phyloP scores from a whole-genome alignment of 345 rosid species.

The Hypericum androsaemum region DNA sequence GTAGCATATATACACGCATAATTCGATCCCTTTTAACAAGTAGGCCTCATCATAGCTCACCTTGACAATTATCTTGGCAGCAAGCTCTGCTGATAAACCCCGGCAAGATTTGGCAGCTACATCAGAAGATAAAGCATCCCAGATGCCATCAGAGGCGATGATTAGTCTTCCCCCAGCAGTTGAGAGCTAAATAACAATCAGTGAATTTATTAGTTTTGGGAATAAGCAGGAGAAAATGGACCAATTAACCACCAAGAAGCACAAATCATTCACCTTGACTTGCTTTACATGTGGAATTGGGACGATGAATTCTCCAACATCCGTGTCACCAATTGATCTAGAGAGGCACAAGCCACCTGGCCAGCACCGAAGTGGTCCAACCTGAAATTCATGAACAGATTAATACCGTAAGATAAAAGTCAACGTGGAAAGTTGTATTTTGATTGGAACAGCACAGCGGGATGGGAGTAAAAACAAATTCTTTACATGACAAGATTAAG shows the following conservation, averaged over 20 bases:
- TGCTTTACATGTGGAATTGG: slow-evolving; percentile 98
- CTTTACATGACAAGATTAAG: slow-evolving; percentile 1
- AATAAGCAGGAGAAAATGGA: neutral
- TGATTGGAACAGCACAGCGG: neutral
- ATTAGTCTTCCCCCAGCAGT: slow-evolving; percentile 91
- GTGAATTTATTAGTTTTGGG: slow-evolving; percentile 9
- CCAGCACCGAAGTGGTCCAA: slow-evolving; percentile 99
- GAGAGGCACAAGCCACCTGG: slow-evolving; percentile 99
- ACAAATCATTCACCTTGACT: slow-evolving; percentile 60
- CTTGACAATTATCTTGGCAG: slow-evolving; percentile 96
- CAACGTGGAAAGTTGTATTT: neutral
- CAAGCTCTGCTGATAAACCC: slow-evolving; percentile 93
- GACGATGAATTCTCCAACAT: slow-evolving; percentile 95
- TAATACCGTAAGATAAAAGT: slow-evolving; percentile 3
- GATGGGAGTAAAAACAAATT: neutral
- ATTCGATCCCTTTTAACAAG: neutral
- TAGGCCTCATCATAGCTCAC: slow-evolving; percentile 24
- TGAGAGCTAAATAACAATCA: slow-evolving; percentile 50
- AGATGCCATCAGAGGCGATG: slow-evolving; percentile 98
- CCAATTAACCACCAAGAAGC: slow-evolving; percentile 1
- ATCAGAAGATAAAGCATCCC: slow-evolving; percentile 94
- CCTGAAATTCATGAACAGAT: slow-evolving; percentile 33
- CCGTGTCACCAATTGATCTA: slow-evolving; percentile 97
- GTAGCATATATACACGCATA: neutral
- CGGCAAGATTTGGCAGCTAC: slow-evolving; percentile 91